A percentile compares a stretch with the other conserved stretches of the same genome.
phyloP scores from a whole-genome alignment of 805 yeast species.

The Saccharomycopsis sp. region DNA sequence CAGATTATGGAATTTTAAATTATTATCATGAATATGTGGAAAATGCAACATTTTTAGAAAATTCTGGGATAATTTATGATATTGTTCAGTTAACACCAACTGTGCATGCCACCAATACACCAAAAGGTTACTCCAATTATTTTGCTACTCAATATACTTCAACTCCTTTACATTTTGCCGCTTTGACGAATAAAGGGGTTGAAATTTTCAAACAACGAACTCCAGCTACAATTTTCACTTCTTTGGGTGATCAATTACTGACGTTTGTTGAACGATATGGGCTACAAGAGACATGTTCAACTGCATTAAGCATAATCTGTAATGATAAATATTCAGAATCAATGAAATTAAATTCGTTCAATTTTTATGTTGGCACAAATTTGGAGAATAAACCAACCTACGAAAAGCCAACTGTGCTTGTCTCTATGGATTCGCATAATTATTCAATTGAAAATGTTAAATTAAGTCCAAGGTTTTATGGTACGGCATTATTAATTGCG shows the following conservation, averaged over 20 bases:
- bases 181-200: constrained; percentile 73
- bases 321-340: constrained; percentile 56
- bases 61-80: constrained; percentile 59
- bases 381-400: constrained; percentile 38
- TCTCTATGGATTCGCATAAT: constrained; percentile 28
- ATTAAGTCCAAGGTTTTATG: constrained; percentile 86
- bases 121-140: constrained; percentile 78
- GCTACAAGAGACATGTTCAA: constrained; percentile 81
- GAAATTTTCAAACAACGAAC: constrained; percentile 71
- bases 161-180: constrained; percentile 65
- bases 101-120: constrained; percentile 65
- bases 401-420: constrained; percentile 22
- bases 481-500: constrained; percentile 70
- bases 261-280: constrained; percentile 77
- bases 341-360: constrained; percentile 36
- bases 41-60: constrained; percentile 68
- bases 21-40: constrained; percentile 66
- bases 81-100: constrained; percentile 64
- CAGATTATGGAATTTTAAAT: constrained; percentile 80
- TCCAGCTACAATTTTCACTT: constrained; percentile 70
- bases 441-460: constrained; percentile 64
- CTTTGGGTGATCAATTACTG: constrained; percentile 61
- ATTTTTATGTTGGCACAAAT: constrained; percentile 31
- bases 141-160: constrained; percentile 79
- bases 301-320: constrained; percentile 79